A percentile compares a stretch with the other conserved stretches of the same genome.
phyloP scores from a whole-genome alignment of 768 basidiomycete genomes.

The Auriculariales sp. region DNA sequence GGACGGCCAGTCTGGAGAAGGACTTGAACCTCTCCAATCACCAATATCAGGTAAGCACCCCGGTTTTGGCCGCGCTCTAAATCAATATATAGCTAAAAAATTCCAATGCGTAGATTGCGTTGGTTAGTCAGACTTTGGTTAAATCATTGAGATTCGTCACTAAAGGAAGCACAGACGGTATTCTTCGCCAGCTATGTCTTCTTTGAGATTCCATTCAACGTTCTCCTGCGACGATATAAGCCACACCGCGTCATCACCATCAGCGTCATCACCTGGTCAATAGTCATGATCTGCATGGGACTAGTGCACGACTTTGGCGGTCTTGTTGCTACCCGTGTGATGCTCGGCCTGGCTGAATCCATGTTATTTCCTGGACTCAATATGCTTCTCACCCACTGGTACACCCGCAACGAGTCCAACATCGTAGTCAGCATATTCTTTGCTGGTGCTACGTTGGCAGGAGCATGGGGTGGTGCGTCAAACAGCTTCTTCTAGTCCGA shows the following conservation, averaged over 20 bases:
- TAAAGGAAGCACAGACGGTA: too few relatives aligned
- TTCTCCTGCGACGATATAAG: conserved; percentile 9
- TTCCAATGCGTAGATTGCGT: too few relatives aligned
- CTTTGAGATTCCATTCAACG: conserved; percentile 10
- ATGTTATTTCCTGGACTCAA: conserved; percentile 16
- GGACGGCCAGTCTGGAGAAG: conserved; percentile 9
- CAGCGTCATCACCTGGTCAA: conserved; percentile 10
- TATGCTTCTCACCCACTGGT: conserved; percentile 18
- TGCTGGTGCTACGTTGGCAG: conserved; percentile 16
- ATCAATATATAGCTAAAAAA: too few relatives aligned
- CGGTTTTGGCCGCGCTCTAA: too few relatives aligned
- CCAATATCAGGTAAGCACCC: conserved; percentile 5
- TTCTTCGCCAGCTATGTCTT: conserved; percentile 19
- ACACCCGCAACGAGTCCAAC: conserved; percentile 12
- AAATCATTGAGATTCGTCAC: too few relatives aligned
- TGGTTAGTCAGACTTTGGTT: too few relatives aligned
- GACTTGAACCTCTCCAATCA: conserved; percentile 8
- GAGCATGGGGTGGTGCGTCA: background rate
- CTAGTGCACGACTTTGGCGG: background rate
- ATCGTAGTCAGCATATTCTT: conserved; percentile 17
- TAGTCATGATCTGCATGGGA: conserved; percentile 6
- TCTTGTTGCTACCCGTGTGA: background rate
- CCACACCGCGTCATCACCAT: conserved; percentile 10
- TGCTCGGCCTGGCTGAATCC: conserved; percentile 1
- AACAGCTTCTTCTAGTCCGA: background rate